Evolutionary conservation across 1,284 basidiomycete genomes (phyloP).

Genomic region (Ceratobasidium sp.): DNA sequence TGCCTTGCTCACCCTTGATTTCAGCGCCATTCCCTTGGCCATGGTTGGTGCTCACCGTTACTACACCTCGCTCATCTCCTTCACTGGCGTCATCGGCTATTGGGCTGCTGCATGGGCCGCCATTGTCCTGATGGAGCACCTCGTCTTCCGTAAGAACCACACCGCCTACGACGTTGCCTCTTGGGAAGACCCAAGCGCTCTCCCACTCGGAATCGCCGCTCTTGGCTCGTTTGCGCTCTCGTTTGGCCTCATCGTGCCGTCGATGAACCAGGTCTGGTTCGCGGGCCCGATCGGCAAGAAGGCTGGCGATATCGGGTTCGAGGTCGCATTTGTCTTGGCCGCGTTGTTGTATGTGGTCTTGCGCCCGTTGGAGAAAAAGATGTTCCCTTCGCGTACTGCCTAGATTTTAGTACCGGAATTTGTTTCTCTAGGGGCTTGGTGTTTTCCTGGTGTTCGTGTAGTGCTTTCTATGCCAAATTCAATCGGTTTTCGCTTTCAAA

Average conservation of each 20-base stretch:
- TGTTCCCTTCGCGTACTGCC: conserved; percentile 5
- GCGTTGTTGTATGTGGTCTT: conserved; percentile 65
- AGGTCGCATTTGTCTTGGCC: conserved; percentile 65
- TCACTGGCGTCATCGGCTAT: conserved; percentile 76
- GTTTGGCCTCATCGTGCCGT: conserved; percentile 68
- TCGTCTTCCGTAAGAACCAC: conserved; percentile 63
- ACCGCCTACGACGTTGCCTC: conserved; percentile 59
- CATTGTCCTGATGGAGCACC: conserved; percentile 68
- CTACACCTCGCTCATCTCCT: conserved; percentile 68
- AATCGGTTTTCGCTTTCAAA: not conserved
- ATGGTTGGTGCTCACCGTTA: conserved; percentile 73
- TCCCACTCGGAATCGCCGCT: conserved; percentile 72
- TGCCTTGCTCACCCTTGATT: not conserved
- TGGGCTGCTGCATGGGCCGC: conserved; percentile 68
- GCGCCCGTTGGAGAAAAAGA: conserved; percentile 53
- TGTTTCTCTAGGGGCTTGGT: not conserved
- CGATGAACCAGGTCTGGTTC: conserved; percentile 76
- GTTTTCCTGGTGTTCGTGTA: not conserved
- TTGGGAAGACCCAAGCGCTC: conserved; percentile 62
- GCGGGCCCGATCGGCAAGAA: conserved; percentile 67
- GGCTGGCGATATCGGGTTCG: conserved; percentile 77
- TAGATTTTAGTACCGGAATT: not conserved
- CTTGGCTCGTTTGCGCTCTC: conserved; percentile 58
- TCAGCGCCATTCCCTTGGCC: conserved; percentile 67
- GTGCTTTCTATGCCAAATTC: not conserved